Base-by-base conservation (phyloP, 1,139 yeast genomes). In the Taiozyma sp. region DNA sequence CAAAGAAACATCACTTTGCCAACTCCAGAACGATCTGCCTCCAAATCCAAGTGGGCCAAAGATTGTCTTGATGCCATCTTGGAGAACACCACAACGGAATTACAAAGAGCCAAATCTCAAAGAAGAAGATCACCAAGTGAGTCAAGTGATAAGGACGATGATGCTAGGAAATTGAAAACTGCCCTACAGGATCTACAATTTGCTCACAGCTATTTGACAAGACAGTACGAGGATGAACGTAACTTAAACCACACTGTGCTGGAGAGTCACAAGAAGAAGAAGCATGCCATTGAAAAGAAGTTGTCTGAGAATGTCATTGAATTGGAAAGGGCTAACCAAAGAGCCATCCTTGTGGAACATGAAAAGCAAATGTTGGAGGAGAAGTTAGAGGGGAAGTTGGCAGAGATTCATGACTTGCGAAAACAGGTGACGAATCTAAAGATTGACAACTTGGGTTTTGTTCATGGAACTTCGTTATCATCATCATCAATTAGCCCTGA, bases 181-280 rank as follows among this genome's bases (percentile, higher is more conserved):
- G 85, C 86, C 1, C 67, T 83, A 47, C 75, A 72, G 51, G 88
- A 83, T 60, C 70, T 83, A 51, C 78, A 82, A 53, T 82, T 82
- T 63, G 80, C 86, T 3, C 86, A 82, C 62, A 80, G 77, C 55
- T 83, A 81, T 61, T 69, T 83, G 48, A 70, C 81, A 6, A 79
- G 79, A 62, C 85, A 81, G 59, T 82, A 75, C 56, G 84, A 80
- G 57, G 75, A 79, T 53, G 81, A 83, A 39, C 70, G 81, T 52
- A 76, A 75, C 43, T 73, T 73, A 52, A 77, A 80, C 42, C 65
- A 71, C 47, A 76, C 74, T 54, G 65, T 75, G 1, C 70, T 80
- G 47, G 79, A 74, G 56, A 77, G 77, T 41, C 73, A 77, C 57
- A 71, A 82, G 34, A 70, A 72, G 58, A 77, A 74, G 56, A 73